A percentile compares a stretch with the other conserved stretches of the same genome.
phyloP scores from a whole-genome alignment of 2,329 filamentous ascomycete genomes.

The Calycina herbarum region DNA sequence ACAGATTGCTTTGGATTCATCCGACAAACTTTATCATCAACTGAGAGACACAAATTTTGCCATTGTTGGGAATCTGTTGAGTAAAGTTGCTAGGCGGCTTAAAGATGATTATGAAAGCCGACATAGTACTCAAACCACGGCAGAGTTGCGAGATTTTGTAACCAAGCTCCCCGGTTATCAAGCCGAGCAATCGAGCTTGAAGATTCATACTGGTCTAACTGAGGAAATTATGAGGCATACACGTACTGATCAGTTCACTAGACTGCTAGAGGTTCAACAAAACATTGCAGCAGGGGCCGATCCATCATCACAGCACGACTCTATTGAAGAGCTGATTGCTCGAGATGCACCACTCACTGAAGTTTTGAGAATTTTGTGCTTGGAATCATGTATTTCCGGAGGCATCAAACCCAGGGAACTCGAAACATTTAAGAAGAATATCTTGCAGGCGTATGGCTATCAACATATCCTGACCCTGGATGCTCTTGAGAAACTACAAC shows the following conservation, averaged over 20 bases:
- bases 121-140: conserved; percentile 81
- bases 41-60: conserved; percentile 93
- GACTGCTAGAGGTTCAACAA: conserved; percentile 89
- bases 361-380: conserved; percentile 80
- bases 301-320: conserved; percentile 83
- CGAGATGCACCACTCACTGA: conserved; percentile 79
- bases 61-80: conserved; percentile 83
- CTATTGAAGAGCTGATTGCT: conserved; percentile 91
- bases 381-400: conserved; percentile 87
- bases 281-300: conserved; percentile 90
- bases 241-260: conserved; percentile 83
- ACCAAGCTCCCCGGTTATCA: conserved; percentile 89
- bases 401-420: conserved; percentile 87
- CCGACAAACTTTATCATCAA: conserved; percentile 84
- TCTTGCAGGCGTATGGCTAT: conserved; percentile 91
- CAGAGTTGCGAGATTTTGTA: conserved; percentile 94
- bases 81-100: conserved; percentile 84
- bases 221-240: conserved; percentile 97
- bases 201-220: conserved; percentile 85
- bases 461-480: conserved; percentile 90
- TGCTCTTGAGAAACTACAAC: conserved; percentile 83
- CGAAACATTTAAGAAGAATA: conserved; percentile 82
- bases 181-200: conserved; percentile 88
- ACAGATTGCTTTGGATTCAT: conserved; percentile 85
- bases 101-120: conserved; percentile 86